Evolutionary conservation across 305 asterid genomes (phyloP), one percentile per base, ranked within the genome.

Genomic region (Withania somnifera): DNA sequence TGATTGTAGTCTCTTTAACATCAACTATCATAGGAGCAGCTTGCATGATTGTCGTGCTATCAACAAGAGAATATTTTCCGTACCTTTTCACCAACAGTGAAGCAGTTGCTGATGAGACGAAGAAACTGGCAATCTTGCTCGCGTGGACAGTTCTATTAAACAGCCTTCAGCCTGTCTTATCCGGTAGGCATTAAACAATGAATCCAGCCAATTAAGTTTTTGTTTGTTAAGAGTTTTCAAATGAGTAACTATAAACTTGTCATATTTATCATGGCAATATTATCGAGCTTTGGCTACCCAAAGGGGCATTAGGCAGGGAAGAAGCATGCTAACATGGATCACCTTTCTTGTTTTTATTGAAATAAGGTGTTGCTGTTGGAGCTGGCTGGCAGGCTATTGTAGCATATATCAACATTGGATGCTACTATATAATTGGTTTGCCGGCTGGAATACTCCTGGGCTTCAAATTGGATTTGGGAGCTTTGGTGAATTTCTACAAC

Each of bases 301-400:
- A 4, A 36, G 40, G 6, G 40, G 40, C 40, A 8, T 10, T 56
- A 52, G 57, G 20, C 57, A 52, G 17, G 17, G 57, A 52, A 17
- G 57, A 52, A n/a, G n/a, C n/a, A n/a, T n/a, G n/a, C n/a, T 52
- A 0, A 14, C 57, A 52, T 6, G 22, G 30, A 8, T 56, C 22
- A 1, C 64, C 28, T 56, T 22, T 56, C 30, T 76, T 76, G 45
- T 34, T 81, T 51, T 3, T 75, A 4, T n/a, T 58, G 17, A 7
- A 22, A 57, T 22, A 83, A 91, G 97, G 98, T 83, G 98, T 94
- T 79, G 98, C 97, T 11, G 91, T 94, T 76, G 98, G 98, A 86
- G 97, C 98, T 79, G 98, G 98, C 81, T 94, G 98, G 98, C 98
- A 94, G 81, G 66, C 91, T 11, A 34, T 92, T 58, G 90, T 94